These are phyloP conservation scores for Candida bentonensis DNA, from an alignment of 805 yeast genomes.

Conservation along the genomic window DNA sequence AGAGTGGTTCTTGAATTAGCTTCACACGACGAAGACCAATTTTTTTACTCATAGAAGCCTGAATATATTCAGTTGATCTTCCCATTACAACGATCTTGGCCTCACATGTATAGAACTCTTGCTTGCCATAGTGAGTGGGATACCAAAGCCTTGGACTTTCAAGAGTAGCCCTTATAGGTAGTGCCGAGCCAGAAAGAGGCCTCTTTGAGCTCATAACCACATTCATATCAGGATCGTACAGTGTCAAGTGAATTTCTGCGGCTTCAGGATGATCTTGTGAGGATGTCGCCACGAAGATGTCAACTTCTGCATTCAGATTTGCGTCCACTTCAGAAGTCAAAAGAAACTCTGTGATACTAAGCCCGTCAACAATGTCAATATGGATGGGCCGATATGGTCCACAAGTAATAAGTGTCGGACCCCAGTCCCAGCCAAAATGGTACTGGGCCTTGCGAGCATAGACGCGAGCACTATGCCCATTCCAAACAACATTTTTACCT, in stretches of 20 bases:
- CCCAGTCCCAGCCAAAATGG: conserved; percentile 50
- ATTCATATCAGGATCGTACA: too few relatives aligned
- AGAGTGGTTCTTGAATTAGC: conserved; percentile 25
- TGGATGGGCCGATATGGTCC: conserved; percentile 30
- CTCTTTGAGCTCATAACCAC: too few relatives aligned
- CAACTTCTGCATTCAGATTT: not conserved
- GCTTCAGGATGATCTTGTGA: not conserved
- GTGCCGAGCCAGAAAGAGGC: too few relatives aligned
- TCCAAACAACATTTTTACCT: conserved; percentile 23
- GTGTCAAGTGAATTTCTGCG: not conserved
- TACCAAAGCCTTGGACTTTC: conserved; percentile 28
- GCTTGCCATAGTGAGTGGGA: conserved; percentile 27
- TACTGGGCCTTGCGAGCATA: conserved; percentile 39
- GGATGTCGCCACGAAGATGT: not conserved
- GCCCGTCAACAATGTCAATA: conserved; percentile 15
- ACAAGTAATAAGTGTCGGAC: conserved; percentile 29
- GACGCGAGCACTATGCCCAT: conserved; percentile 31
- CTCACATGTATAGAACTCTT: conserved; percentile 18
- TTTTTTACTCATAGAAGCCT: conserved; percentile 12
- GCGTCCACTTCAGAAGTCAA: conserved; percentile 2
- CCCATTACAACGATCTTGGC: too few relatives aligned
- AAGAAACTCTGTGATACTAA: conserved; percentile 4
- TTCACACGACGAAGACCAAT: conserved; percentile 29
- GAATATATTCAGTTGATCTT: conserved; percentile 1
- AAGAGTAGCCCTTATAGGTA: too few relatives aligned